Conservation (phyloP, 306 rosid genomes). For the Vigna radiata region DNA sequence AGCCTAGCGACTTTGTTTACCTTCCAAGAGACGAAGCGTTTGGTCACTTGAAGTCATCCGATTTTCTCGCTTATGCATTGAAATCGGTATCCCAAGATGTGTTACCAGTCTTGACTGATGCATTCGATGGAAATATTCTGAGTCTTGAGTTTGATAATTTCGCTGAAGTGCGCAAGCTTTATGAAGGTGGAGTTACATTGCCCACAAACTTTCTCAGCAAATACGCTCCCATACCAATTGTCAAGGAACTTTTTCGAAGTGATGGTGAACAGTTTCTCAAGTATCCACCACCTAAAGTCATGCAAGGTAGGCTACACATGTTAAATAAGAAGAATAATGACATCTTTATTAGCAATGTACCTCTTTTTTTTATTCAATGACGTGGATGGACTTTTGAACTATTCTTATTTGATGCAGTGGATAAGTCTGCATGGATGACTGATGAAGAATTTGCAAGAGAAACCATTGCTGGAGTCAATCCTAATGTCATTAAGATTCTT, state of each 20-base stretch:
- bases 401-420: constrained; percentile 38
- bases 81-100: constrained; percentile 62
- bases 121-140: constrained; percentile 36
- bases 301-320: constrained; percentile 51
- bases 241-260: constrained; percentile 49
- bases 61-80: constrained; percentile 44
- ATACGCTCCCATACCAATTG: constrained; percentile 51
- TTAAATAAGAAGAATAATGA: not conserved
- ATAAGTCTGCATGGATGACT: constrained; percentile 70
- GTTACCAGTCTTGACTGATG: constrained; percentile 52
- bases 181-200: constrained; percentile 63
- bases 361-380: not conserved
- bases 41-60: constrained; percentile 26
- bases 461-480: constrained; percentile 74
- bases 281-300: constrained; percentile 66
- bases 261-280: constrained; percentile 54
- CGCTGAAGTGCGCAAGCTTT: constrained; percentile 58
- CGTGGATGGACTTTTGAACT: not conserved
- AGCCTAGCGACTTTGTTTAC: constrained; percentile 32
- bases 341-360: not conserved
- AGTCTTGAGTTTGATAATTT: constrained; percentile 58
- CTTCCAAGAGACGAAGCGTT: constrained; percentile 75
- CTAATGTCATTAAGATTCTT: constrained; percentile 48
- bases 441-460: constrained; percentile 84
- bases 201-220: constrained; percentile 49